phyloP scores from a whole-genome alignment of 176 grass and related monocot genomes.

The Ampelocalamus luodianensis region DNA sequence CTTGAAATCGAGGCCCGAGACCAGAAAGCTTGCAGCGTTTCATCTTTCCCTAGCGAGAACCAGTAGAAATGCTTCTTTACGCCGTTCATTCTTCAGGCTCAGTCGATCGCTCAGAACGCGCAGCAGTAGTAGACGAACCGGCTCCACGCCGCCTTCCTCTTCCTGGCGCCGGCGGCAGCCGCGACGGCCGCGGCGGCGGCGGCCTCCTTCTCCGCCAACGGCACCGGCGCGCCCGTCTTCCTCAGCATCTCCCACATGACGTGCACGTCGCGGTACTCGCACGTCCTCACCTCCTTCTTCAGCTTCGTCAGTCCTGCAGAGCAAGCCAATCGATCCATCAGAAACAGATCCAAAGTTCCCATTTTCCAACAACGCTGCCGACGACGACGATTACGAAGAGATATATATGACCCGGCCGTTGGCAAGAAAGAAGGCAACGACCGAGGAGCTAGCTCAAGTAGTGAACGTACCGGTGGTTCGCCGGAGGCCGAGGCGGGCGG shows the following conservation, averaged over 20 bases:
- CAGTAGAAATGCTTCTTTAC: neutral
- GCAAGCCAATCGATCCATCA: conserved; percentile 19
- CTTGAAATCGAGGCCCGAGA: neutral
- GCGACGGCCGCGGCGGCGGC: conserved; percentile 42
- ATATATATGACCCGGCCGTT: neutral
- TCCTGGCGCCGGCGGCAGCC: conserved; percentile 47
- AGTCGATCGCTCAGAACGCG: conserved; percentile 50
- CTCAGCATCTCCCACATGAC: conserved; percentile 92
- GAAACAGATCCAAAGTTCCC: neutral
- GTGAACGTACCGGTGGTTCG: conserved; percentile 53
- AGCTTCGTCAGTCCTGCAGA: conserved; percentile 69
- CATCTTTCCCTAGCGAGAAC: neutral
- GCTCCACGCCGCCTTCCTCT: conserved; percentile 53
- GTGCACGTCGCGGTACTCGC: conserved; percentile 87
- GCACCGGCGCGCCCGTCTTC: conserved; percentile 49
- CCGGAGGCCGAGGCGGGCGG: conserved; percentile 53
- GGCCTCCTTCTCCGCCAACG: conserved; percentile 52
- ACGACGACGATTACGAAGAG: neutral
- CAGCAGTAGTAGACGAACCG: conserved; percentile 68
- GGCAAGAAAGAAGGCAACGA: neutral
- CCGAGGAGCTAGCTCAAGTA: too few species aligned
- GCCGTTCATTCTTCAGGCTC: neutral
- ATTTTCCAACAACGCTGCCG: neutral
- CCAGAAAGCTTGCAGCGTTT: neutral
- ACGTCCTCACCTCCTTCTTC: conserved; percentile 88